Conservation (phyloP, 495 filamentous ascomycete species). For the Massariosphaeria phaeospora region DNA sequence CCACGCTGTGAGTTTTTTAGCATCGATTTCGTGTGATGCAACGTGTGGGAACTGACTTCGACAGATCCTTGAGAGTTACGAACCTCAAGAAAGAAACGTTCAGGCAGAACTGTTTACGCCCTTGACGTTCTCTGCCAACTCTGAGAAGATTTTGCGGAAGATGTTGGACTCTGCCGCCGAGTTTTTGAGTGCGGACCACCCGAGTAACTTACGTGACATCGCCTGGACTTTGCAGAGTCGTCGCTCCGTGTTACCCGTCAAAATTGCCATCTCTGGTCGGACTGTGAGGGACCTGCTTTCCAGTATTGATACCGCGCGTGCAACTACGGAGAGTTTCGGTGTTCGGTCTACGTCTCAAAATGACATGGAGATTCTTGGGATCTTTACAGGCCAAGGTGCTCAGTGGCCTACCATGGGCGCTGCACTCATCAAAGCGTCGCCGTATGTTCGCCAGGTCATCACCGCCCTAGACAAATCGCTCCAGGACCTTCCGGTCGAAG, state of each 20-base stretch:
- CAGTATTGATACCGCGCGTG: neutral
- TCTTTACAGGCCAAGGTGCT: slow-evolving; percentile 33
- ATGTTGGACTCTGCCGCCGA: neutral
- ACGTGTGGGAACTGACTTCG: too few relatives aligned
- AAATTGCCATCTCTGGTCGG: neutral
- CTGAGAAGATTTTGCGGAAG: neutral
- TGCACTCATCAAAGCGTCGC: neutral
- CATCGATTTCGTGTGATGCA: too few relatives aligned
- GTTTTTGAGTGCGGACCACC: neutral
- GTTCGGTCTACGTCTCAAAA: neutral
- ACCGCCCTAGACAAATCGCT: slow-evolving; percentile 1
- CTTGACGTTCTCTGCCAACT: slow-evolving; percentile 24
- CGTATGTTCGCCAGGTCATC: slow-evolving; percentile 1
- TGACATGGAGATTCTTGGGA: neutral
- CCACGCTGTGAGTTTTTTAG: slow-evolving; percentile 15
- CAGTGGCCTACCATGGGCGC: slow-evolving; percentile 15
- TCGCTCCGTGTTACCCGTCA: neutral
- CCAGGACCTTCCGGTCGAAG: neutral
- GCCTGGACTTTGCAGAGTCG: slow-evolving; percentile 28
- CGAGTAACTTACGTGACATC: slow-evolving; percentile 13
- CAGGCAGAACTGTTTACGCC: neutral
- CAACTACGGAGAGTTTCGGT: neutral
- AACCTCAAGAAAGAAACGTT: neutral
- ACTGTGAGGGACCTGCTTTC: neutral
- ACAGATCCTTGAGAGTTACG: slow-evolving; percentile 4